Conservation (phyloP, 495 filamentous ascomycete species). For the Neurospora discreta region DNA sequence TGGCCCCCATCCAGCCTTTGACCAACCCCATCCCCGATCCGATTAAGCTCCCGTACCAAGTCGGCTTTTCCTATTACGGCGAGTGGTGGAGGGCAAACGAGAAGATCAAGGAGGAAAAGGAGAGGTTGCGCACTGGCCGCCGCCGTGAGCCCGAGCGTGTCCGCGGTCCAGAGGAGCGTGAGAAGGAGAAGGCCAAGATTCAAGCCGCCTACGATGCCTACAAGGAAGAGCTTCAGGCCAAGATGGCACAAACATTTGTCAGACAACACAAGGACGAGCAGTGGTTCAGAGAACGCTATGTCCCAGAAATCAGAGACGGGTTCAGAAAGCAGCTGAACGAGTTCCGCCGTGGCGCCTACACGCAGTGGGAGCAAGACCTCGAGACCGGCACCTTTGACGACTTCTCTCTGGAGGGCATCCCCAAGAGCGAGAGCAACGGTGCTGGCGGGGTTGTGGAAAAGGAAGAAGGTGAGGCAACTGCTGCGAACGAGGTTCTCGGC, state of each 20-base stretch:
- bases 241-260: conserved; percentile 83
- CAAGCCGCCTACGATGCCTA: conserved; percentile 88
- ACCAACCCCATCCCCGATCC: conserved; percentile 74
- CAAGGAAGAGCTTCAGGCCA: conserved; percentile 85
- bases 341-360: conserved; percentile 61
- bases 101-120: conserved; percentile 74
- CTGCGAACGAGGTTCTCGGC: conserved; percentile 81
- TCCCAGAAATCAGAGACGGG: conserved; percentile 62
- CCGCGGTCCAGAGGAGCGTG: conserved; percentile 75
- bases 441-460: conserved; percentile 80
- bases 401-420: conserved; percentile 88
- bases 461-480: conserved; percentile 86
- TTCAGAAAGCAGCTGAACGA: conserved; percentile 60
- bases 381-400: conserved; percentile 80
- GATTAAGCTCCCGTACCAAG: conserved; percentile 76
- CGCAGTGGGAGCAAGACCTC: conserved; percentile 77
- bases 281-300: conserved; percentile 96
- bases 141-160: conserved; percentile 58
- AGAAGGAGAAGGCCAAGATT: conserved; percentile 79
- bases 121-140: conserved; percentile 63
- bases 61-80: conserved; percentile 91
- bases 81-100: conserved; percentile 94
- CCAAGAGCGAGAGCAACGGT: conserved; percentile 86
- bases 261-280: conserved; percentile 84
- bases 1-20: conserved; percentile 41